Conservation (phyloP, 495 filamentous ascomycete species). For the Amphirosellinia nigrospora region DNA sequence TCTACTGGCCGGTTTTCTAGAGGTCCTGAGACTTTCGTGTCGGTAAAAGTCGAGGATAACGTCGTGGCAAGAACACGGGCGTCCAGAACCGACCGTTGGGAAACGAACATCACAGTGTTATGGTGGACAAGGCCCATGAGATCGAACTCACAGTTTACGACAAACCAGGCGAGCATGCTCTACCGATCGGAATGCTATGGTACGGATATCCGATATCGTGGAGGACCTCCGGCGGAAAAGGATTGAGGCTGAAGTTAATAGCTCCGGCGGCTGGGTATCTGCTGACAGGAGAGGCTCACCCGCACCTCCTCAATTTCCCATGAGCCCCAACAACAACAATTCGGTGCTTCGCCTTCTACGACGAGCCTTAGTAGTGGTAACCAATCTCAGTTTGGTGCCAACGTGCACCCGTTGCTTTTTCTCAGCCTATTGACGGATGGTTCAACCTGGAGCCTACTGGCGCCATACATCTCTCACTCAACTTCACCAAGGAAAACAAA, state of each 20-base stretch:
- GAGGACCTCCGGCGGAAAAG: slow-evolving; percentile 98
- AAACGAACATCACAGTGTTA: slow-evolving; percentile 88
- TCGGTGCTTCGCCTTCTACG: slow-evolving; percentile 45
- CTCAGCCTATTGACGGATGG: slow-evolving; percentile 87
- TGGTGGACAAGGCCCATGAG: slow-evolving; percentile 98
- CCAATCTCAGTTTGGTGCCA: slow-evolving; percentile 33
- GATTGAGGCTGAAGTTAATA: slow-evolving; percentile 91
- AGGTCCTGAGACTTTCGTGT: slow-evolving; percentile 91
- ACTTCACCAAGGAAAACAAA: slow-evolving; percentile 75
- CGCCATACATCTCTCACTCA: slow-evolving; percentile 75
- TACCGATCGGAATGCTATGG: slow-evolving; percentile 94
- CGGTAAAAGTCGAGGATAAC: slow-evolving; percentile 94
- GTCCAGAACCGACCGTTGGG: slow-evolving; percentile 87
- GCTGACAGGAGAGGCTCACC: slow-evolving; percentile 74
- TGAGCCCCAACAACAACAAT: slow-evolving; percentile 55
- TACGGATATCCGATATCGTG: slow-evolving; percentile 94
- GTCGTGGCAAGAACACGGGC: slow-evolving; percentile 87
- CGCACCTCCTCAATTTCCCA: slow-evolving; percentile 58
- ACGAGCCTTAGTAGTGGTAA: slow-evolving; percentile 17
- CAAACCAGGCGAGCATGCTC: slow-evolving; percentile 84
- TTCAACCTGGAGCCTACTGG: slow-evolving; percentile 96
- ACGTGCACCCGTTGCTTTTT: slow-evolving; percentile 50
- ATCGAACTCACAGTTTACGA: slow-evolving; percentile 98
- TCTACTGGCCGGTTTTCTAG: slow-evolving; percentile 84
- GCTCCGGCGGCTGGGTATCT: slow-evolving; percentile 93